Base-by-base conservation (phyloP, 2,329 filamentous ascomycete genomes). In the Cryphonectria parasitica region DNA sequence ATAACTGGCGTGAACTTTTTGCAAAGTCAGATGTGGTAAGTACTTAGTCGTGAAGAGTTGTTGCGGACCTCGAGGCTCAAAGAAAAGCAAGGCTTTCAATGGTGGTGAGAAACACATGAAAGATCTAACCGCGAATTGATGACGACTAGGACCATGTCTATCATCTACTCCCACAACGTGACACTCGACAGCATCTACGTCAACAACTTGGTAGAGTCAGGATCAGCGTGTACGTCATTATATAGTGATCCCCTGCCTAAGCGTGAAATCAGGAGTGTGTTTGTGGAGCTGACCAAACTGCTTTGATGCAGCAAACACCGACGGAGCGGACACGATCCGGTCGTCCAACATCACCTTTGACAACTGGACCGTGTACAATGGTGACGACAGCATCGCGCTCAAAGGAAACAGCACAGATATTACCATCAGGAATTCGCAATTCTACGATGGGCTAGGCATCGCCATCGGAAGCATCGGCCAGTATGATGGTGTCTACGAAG, bases 21-120 rank as follows among this genome's bases (percentile, higher is more conserved):
- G 5, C 79, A 83, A 49, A 84, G 81, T 70, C 85, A 88, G 75
- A 87, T 87, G 85, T 88, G 85, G 84, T 81, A 72, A 34, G 75
- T 72, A 39, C n/a, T 34, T 49, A 1, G 17, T 6, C 19, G 22
- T 6, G 19, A 22, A 31, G 15, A 34, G 28, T 13, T 45, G 6
- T 45, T n/a, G 39, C 25, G 8, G 19, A 34, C 43, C 22, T 10
- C 11, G 28, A 36, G 22, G 0, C 3, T 1, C 36, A 36, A 10
- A 36, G 36, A n/a, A 25, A 31, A 19, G 34, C 13, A 15, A 2
- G 25, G 22, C 13, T 13, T 13, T 54, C 25, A 28, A 13, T 22
- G 31, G 31, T 31, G 28, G 13, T 10, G 5, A 10, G 17, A 28
- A 2, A 17, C 6, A 28, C 6, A 36, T 11, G 45, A 60, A 8